A percentile compares a stretch with the other conserved stretches of the same genome.
Conservation (phyloP, 371 early-diverging fungal species). For the Choanephora cucurbitarum region DNA sequence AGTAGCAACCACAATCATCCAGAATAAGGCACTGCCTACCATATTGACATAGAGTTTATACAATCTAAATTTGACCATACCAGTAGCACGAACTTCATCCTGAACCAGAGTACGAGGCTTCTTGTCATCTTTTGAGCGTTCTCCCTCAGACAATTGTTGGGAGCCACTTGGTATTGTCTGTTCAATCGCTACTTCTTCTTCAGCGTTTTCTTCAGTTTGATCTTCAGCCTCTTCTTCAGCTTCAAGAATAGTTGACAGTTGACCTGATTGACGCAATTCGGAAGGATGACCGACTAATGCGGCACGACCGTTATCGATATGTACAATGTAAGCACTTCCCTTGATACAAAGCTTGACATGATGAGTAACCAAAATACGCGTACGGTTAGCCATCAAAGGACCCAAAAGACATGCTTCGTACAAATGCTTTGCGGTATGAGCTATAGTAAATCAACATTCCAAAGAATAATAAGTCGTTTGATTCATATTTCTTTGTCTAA, state of each 20-base stretch:
- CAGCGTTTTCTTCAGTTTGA: conserved; percentile 15
- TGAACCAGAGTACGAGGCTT: conserved; percentile 36
- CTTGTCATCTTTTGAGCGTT: conserved; percentile 5
- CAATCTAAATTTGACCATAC: conserved; percentile 52
- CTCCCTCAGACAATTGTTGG: neutral
- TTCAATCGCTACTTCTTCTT: conserved; percentile 27
- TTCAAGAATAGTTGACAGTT: conserved; percentile 41
- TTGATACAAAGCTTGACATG: conserved; percentile 70
- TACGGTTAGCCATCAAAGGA: conserved; percentile 69
- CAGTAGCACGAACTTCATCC: conserved; percentile 51
- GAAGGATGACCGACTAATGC: conserved; percentile 43
- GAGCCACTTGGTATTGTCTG: conserved; percentile 19
- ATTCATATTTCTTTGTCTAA: too few species aligned
- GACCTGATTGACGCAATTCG: conserved; percentile 53
- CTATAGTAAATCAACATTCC: too few species aligned
- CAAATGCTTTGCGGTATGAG: conserved; percentile 85
- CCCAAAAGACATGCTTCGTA: conserved; percentile 68
- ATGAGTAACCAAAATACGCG: conserved; percentile 85
- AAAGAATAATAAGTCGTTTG: too few species aligned
- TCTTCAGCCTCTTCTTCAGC: conserved; percentile 31
- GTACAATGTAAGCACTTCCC: conserved; percentile 66
- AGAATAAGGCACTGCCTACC: conserved; percentile 53
- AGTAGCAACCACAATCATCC: conserved; percentile 41
- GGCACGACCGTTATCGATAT: conserved; percentile 65
- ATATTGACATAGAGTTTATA: conserved; percentile 52